Conservation (phyloP, 2,329 filamentous ascomycete species). For the Cylindrodendrum hubeiense region DNA sequence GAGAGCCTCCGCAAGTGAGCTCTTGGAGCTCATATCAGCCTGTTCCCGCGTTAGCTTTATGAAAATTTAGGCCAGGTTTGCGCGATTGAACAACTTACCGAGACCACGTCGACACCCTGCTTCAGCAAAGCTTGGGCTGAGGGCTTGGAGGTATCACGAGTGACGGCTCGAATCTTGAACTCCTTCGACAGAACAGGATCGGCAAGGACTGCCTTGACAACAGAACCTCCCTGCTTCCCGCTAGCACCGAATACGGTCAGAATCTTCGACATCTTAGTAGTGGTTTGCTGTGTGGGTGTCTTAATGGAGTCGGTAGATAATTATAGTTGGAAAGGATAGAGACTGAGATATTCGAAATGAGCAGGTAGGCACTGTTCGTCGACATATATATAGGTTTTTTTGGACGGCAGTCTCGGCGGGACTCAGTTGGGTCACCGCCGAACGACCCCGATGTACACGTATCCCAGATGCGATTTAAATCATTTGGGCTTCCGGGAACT, state of each 20-base stretch:
- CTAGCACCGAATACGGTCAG: conserved; percentile 61
- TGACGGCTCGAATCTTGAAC: conserved; percentile 60
- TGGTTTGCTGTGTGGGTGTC: too few relatives aligned
- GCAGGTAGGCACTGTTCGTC: too few relatives aligned
- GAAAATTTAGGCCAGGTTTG: too few relatives aligned
- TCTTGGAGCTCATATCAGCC: conserved; percentile 56
- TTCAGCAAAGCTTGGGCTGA: conserved; percentile 52
- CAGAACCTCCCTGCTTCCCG: conserved; percentile 62
- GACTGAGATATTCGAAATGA: too few relatives aligned
- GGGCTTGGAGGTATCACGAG: conserved; percentile 56
- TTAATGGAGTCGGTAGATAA: too few relatives aligned
- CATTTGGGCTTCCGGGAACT: too few relatives aligned
- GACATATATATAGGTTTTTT: too few relatives aligned
- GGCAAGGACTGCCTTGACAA: conserved; percentile 58
- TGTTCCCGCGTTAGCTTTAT: conserved; percentile 18
- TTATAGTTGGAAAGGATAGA: too few relatives aligned
- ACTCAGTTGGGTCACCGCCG: too few relatives aligned
- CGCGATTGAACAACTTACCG: conserved; percentile 39
- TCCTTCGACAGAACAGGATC: conserved; percentile 57
- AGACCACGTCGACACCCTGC: conserved; percentile 58
- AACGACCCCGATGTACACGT: too few relatives aligned
- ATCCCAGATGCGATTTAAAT: too few relatives aligned
- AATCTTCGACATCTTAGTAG: conserved; percentile 50
- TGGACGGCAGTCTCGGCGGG: too few relatives aligned
- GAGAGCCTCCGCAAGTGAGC: conserved; percentile 52